Evolutionary conservation across 2,329 filamentous ascomycete genomes (phyloP).

Genomic region (Cryphonectria parasitica): DNA sequence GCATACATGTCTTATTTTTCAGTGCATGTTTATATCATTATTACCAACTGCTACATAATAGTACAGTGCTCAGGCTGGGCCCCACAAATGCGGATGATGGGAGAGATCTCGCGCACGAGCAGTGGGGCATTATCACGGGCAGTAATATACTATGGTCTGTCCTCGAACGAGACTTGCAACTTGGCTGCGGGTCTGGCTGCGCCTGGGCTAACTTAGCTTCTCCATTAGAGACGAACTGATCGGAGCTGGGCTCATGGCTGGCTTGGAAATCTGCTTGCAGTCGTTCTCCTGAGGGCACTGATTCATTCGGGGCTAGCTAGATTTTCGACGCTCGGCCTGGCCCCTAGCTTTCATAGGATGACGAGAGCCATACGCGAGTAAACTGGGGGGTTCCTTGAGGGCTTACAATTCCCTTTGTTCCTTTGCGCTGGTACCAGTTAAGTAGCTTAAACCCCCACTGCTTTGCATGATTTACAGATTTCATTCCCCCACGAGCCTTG

Average conservation of each 20-base stretch:
- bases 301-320: neutral
- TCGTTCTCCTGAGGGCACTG: neutral
- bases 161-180: neutral
- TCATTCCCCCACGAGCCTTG: too few species aligned
- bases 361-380: neutral
- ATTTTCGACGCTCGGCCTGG: neutral
- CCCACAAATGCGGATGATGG: neutral
- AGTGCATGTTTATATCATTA: too few species aligned
- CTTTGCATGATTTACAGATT: neutral
- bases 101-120: neutral
- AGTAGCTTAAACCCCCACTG: neutral
- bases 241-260: neutral
- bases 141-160: neutral
- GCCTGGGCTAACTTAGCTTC: neutral
- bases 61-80: too few species aligned
- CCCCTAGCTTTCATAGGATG: neutral
- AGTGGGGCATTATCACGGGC: neutral
- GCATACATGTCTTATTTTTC: too few species aligned
- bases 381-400: neutral
- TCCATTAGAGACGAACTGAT: neutral
- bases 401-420: neutral
- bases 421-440: neutral
- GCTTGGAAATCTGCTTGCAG: neutral
- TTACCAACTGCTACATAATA: too few species aligned
- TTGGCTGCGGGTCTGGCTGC: neutral